phyloP scores from a whole-genome alignment of 2,329 filamentous ascomycete species.

The Epichloe sibirici region DNA sequence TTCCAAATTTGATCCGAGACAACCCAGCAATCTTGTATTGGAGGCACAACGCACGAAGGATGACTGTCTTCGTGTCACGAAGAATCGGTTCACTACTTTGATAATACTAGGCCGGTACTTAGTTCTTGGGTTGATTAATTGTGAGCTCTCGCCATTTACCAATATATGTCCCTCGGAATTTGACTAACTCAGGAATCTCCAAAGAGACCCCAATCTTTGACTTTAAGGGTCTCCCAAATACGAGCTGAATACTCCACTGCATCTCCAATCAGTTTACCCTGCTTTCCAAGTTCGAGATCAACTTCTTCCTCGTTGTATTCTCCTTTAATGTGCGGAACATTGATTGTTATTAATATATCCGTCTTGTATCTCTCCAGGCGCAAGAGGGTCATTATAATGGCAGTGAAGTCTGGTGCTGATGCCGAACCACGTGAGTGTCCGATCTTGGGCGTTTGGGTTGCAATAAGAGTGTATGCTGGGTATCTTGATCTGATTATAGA shows the following conservation, averaged over 20 bases:
- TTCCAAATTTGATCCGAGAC: too few relatives aligned
- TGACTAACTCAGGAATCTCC: constrained; percentile 14
- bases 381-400: constrained; percentile 64
- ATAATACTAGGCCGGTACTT: too few relatives aligned
- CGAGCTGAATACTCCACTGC: constrained; percentile 53
- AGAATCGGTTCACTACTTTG: too few relatives aligned
- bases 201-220: constrained; percentile 75
- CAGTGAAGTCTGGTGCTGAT: constrained; percentile 51
- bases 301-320: constrained; percentile 64
- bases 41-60: too few relatives aligned
- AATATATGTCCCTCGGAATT: too few relatives aligned
- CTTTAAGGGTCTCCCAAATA: constrained; percentile 61
- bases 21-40: too few relatives aligned
- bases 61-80: too few relatives aligned
- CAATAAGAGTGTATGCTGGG: constrained; percentile 58
- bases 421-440: constrained; percentile 21
- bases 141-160: too few relatives aligned
- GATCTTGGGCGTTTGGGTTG: constrained; percentile 41
- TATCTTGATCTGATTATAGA: constrained; percentile 25
- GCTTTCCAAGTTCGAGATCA: constrained; percentile 50
- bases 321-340: constrained; percentile 71
- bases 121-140: too few relatives aligned
- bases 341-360: constrained; percentile 76
- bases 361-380: constrained; percentile 63
- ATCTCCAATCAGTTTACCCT: constrained; percentile 56